phyloP scores from a whole-genome alignment of 2,329 filamentous ascomycete genomes.

The Colletotrichum sidae region DNA sequence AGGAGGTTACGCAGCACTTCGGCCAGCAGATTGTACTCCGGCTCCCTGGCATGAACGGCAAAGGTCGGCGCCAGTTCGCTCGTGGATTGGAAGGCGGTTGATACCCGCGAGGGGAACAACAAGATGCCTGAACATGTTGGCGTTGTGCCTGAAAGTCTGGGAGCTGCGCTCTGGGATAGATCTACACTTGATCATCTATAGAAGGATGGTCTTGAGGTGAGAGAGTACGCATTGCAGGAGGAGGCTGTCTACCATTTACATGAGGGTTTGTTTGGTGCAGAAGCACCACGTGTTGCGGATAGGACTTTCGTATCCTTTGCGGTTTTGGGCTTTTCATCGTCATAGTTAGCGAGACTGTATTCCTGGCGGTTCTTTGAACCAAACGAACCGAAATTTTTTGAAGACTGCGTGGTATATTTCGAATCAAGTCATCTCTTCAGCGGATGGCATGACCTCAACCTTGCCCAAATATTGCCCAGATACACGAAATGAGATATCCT shows the following conservation, averaged over 20 bases:
- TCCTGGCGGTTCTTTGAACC: too few relatives aligned
- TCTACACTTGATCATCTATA: not conserved
- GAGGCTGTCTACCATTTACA: not conserved
- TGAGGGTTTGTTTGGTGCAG: not conserved
- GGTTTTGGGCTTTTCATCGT: too few relatives aligned
- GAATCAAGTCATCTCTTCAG: too few relatives aligned
- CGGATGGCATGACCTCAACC: too few relatives aligned
- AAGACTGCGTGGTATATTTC: too few relatives aligned
- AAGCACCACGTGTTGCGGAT: not conserved
- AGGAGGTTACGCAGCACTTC: slow-evolving; percentile 61
- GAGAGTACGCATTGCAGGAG: not conserved
- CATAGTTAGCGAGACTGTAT: too few relatives aligned
- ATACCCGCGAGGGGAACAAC: slow-evolving; percentile 42
- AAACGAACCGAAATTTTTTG: too few relatives aligned
- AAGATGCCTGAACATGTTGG: slow-evolving; percentile 36
- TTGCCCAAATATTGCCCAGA: too few relatives aligned
- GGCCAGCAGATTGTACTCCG: slow-evolving; percentile 59
- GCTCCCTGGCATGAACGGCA: slow-evolving; percentile 59
- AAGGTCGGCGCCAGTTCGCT: slow-evolving; percentile 52
- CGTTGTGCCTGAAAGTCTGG: slow-evolving; percentile 34
- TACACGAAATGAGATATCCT: too few relatives aligned
- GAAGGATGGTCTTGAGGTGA: slow-evolving; percentile 3
- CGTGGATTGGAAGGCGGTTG: slow-evolving; percentile 51
- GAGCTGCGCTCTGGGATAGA: slow-evolving; percentile 19
- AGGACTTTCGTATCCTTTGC: too few relatives aligned